A percentile compares a stretch with the other conserved stretches of the same genome.
These are phyloP conservation scores for Aspergillus aculeatinus DNA, from an alignment of 2,329 filamentous ascomycete genomes.

Conservation along the genomic window DNA sequence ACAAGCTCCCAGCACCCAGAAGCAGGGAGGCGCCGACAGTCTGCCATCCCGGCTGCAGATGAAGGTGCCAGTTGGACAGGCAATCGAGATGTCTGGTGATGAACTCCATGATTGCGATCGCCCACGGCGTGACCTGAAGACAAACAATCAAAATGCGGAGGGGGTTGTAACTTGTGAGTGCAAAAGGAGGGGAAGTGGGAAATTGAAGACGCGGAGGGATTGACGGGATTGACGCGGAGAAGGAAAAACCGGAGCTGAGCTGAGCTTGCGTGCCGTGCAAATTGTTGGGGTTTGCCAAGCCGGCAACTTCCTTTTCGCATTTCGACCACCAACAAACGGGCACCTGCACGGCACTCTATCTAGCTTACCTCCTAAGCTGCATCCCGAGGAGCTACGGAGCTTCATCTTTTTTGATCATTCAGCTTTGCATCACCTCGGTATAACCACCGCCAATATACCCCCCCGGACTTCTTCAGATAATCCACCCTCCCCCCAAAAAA, in stretches of 20 bases:
- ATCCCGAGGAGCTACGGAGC: too few species aligned
- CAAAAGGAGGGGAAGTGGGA: not conserved
- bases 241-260: slow-evolving; percentile 5
- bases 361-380: too few species aligned
- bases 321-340: not conserved
- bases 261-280: not conserved
- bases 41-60: slow-evolving; percentile 38
- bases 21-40: slow-evolving; percentile 37
- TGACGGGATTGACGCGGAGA: not conserved
- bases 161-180: not conserved
- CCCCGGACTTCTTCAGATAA: not conserved
- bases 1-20: slow-evolving; percentile 56
- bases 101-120: slow-evolving; percentile 28
- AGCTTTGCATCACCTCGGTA: too few species aligned
- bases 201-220: not conserved
- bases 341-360: too few species aligned
- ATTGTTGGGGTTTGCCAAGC: slow-evolving; percentile 6
- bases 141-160: not conserved
- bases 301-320: not conserved
- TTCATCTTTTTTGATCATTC: too few species aligned
- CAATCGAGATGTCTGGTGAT: slow-evolving; percentile 31
- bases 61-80: slow-evolving; percentile 35
- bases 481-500: not conserved
- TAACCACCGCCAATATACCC: not conserved
- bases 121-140: not conserved